phyloP scores from a whole-genome alignment of 2,329 filamentous ascomycete genomes.

The Pestalotiopsis sp. region DNA sequence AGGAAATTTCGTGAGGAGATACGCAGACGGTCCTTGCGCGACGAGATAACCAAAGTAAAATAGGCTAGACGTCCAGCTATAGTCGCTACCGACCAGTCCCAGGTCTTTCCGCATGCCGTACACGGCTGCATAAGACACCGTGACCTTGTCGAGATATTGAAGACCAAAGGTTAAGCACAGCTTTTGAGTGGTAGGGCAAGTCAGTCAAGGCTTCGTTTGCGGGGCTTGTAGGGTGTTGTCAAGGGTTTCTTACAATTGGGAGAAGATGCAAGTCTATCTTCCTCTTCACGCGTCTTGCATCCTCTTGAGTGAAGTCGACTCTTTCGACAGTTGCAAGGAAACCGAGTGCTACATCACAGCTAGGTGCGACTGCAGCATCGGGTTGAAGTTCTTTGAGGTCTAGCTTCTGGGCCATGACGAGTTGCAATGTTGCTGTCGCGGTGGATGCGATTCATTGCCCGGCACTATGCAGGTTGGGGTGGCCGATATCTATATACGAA shows the following conservation, averaged over 20 bases:
- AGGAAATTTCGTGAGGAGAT: background rate
- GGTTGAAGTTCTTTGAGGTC: too few relatives aligned
- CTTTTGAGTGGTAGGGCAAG: too few relatives aligned
- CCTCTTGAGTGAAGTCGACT: background rate
- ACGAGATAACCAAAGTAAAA: background rate
- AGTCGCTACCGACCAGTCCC: background rate
- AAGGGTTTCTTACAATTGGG: background rate
- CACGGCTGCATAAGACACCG: background rate
- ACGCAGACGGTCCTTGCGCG: background rate
- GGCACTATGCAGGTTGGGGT: too few relatives aligned
- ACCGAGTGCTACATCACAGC: background rate
- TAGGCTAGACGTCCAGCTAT: background rate
- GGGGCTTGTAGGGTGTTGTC: too few relatives aligned
- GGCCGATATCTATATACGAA: too few relatives aligned
- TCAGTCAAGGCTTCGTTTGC: too few relatives aligned
- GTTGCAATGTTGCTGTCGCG: too few relatives aligned
- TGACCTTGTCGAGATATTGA: background rate
- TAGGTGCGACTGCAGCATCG: too few relatives aligned
- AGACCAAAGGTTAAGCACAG: too few relatives aligned
- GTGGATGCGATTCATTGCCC: too few relatives aligned
- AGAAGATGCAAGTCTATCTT: background rate
- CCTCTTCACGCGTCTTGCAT: background rate
- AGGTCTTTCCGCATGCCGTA: background rate
- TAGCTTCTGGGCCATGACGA: too few relatives aligned
- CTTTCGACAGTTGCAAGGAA: background rate